Evolutionary conservation across 306 rosid species (phyloP).

Genomic region (Lotus japonicus): DNA sequence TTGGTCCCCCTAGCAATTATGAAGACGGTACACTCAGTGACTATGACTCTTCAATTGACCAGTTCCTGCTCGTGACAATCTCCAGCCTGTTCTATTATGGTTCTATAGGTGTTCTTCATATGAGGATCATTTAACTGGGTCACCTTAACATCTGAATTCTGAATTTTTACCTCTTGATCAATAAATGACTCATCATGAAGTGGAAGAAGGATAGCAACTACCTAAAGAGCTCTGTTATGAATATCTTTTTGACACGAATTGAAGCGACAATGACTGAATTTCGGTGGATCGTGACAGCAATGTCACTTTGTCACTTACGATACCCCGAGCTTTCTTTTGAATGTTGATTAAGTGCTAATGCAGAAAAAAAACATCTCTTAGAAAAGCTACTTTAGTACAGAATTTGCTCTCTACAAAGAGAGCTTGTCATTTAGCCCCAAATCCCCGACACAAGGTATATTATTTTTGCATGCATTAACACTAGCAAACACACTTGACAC

Average conservation of each 20-base stretch:
- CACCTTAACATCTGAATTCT: conserved; percentile 2
- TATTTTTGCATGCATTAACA: conserved; percentile 36
- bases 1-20: conserved; percentile 60
- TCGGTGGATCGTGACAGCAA: no score
- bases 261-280: not conserved
- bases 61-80: conserved; percentile 41
- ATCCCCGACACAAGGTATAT: conserved; percentile 52
- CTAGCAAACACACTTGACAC: conserved; percentile 6
- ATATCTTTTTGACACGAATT: not conserved
- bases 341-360: not conserved
- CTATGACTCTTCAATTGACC: conserved; percentile 27
- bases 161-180: conserved; percentile 1
- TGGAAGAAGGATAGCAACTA: conserved; percentile 11
- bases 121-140: conserved; percentile 12
- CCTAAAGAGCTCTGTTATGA: no score
- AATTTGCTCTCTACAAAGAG: conserved; percentile 23
- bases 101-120: not conserved
- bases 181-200: conserved; percentile 2
- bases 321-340: no score
- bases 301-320: no score
- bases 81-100: conserved; percentile 36
- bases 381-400: conserved; percentile 25
- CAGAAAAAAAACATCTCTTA: not conserved
- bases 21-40: conserved; percentile 40
- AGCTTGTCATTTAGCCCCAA: conserved; percentile 51